phyloP scores from a whole-genome alignment of 148 eudicot genomes.

The Rhododendron ferrugineum region DNA sequence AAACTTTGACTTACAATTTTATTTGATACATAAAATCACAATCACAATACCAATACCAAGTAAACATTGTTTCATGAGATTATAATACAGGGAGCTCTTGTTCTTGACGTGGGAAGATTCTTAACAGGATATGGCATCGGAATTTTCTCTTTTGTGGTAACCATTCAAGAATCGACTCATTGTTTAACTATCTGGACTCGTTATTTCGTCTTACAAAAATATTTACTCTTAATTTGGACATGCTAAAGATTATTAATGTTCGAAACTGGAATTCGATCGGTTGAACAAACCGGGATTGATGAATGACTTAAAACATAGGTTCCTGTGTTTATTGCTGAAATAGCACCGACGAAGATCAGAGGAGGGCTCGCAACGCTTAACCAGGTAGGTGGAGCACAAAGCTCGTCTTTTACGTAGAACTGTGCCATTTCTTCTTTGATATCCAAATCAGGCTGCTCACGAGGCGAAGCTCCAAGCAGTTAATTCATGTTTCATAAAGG shows the following conservation, averaged over 20 bases:
- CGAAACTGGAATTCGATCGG: background rate
- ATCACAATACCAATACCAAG: no score
- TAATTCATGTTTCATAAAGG: no score
- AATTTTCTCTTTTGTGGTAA: constrained; percentile 71
- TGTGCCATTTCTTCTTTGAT: no score
- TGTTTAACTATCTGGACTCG: background rate
- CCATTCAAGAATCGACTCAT: background rate
- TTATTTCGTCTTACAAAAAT: background rate
- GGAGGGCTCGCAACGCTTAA: constrained; percentile 78
- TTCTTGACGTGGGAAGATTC: constrained; percentile 70
- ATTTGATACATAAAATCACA: background rate
- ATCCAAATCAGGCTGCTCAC: no score
- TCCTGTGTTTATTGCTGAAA: constrained; percentile 75
- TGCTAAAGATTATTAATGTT: background rate
- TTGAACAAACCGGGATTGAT: background rate
- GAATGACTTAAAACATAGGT: constrained; percentile 30
- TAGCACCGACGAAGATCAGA: constrained; percentile 70
- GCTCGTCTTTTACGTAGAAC: background rate
- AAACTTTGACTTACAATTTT: no score
- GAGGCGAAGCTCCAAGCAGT: no score
- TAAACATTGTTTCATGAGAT: background rate
- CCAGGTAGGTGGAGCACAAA: constrained; percentile 45
- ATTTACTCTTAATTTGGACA: background rate
- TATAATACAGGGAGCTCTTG: constrained; percentile 42
- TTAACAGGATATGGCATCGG: constrained; percentile 81